Evolutionary conservation across 2,329 filamentous ascomycete species (phyloP), one percentile per base, ranked within the genome.

Genomic region (Polytolypa hystricis): DNA sequence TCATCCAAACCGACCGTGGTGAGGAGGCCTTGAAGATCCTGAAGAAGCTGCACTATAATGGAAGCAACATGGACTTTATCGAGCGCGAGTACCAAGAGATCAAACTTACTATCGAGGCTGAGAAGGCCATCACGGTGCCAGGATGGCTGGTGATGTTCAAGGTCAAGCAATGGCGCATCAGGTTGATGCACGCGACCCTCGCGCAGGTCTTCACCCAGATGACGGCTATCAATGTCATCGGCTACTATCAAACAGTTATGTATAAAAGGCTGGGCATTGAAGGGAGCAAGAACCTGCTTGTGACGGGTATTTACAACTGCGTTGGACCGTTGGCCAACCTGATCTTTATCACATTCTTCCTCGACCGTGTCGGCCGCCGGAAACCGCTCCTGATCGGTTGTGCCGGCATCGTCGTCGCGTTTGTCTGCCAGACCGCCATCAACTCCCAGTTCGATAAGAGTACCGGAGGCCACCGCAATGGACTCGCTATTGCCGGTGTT

Each of bases 181-280:
- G 78, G 11, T 67, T 81, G 34, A 54, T 78, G 44, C 71, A 79
- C 42, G 78, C 73, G 15, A 70, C 70, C 28, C 56, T 73, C 20
- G 70, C 79, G 26, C 77, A 83, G 51, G 67, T 77, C 42, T 77
- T 81, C 47, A 75, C 76, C 32, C 77, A 81, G 44, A 70, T 62
- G 47, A 61, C 59, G 14, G 60, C 57, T 10, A 57, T 61, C 41
- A 61, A 64, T 43, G 58, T 61, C 40, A 61, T 64, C 35, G 53
- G 53, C 36, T 62, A 62, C 46, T 63, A 63, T 42, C 58, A 58
- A 41, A 62, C 55, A 5, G 55, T 55, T 41, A 58, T 62, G 48
- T 62, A 61, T 47, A 48, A 55, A 23, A 47, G 51, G 3, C 55
- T 81, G 2, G 72, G 73, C 7, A 72, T 81, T 10, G 67, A 66